Base-by-base conservation (phyloP, 495 filamentous ascomycete genomes). In the Hypoxylon subgilvum region DNA sequence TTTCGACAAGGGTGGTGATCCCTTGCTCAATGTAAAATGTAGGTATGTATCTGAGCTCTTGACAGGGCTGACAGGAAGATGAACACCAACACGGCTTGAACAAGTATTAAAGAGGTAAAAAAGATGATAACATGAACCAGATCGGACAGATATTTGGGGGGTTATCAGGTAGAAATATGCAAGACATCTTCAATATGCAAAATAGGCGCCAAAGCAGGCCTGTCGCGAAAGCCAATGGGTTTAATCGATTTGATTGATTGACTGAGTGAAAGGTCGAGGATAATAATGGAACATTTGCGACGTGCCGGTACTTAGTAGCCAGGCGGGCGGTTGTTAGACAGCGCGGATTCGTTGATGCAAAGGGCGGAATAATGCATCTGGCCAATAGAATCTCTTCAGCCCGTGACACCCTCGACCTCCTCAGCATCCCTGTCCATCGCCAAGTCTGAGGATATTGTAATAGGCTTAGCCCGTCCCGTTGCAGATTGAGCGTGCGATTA, bases 1-100 rank as follows among this genome's bases (percentile, higher is more conserved):
- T 74, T 76, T 78, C 73, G 72, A 72, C 74, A 75, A 69, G 71
- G 72, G 67, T 56, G 42, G 55, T 56, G 39, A 47, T 50, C 48
- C 48, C 43, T 58, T 39, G 39, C 30, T 23, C 19, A 34, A 42
- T 52, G 12, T 43, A 31, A 43, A 50, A 52, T 60, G 25, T 52
- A 34, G 39, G 38, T 51, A 13, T 13, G 9, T 52, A 34, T 28
- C 34, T 35, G 31, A n/a, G n/a, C n/a, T 21, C 18, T 19, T 44
- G n/a, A n/a, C n/a, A n/a, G n/a, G n/a, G n/a, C n/a, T 47, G 36
- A 18, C n/a, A 1, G 49, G 7, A 30, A 38, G 3, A 52, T 16
- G 16, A 49, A 14, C 23, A 44, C 41, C 46, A 10, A 27, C 3
- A 42, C 34, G 7, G 44, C 34, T 30, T 57, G 27, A 48, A 34